Percentiles rank a stretch among this genome's conserved stretches.
Evolutionary conservation across 805 yeast species (phyloP).

Genomic region (Candida orba): DNA sequence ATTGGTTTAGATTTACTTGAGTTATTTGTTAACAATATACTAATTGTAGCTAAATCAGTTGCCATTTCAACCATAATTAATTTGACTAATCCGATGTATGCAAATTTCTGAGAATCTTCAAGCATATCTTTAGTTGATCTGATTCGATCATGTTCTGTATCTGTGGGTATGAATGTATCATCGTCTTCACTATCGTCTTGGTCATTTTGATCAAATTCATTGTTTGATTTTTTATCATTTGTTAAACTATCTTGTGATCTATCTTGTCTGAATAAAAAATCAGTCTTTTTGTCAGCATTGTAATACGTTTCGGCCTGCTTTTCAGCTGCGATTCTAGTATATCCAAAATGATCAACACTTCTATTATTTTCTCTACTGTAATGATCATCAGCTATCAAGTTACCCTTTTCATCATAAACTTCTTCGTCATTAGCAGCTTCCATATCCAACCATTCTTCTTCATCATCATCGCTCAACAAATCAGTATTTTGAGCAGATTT

Average conservation of each 20-base stretch:
- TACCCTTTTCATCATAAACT: conserved; percentile 76
- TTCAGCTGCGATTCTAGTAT: conserved; percentile 83
- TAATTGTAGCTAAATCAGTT: conserved; percentile 54
- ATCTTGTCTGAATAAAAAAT: conserved; percentile 38
- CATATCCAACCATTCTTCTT: conserved; percentile 78
- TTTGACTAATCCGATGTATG: conserved; percentile 81
- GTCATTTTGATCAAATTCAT: conserved; percentile 14
- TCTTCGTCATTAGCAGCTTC: conserved; percentile 71
- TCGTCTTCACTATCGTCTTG: conserved; percentile 25
- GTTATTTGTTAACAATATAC: conserved; percentile 42
- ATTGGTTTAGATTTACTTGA: conserved; percentile 40
- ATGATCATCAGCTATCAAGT: conserved; percentile 34
- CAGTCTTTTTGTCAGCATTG: conserved; percentile 46
- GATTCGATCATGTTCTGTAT: conserved; percentile 39
- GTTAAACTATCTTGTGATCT: background rate
- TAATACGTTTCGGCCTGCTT: conserved; percentile 74
- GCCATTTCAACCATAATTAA: conserved; percentile 77
- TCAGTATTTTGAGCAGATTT: background rate
- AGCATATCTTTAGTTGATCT: conserved; percentile 76
- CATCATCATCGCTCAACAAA: conserved; percentile 26
- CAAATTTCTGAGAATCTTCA: conserved; percentile 78
- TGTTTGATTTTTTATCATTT: background rate
- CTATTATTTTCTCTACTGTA: conserved; percentile 8
- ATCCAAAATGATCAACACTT: conserved; percentile 39
- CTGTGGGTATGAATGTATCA: conserved; percentile 32